Evolutionary conservation across 1,284 basidiomycete genomes (phyloP).

Genomic region (Xerocomus amazonicus): DNA sequence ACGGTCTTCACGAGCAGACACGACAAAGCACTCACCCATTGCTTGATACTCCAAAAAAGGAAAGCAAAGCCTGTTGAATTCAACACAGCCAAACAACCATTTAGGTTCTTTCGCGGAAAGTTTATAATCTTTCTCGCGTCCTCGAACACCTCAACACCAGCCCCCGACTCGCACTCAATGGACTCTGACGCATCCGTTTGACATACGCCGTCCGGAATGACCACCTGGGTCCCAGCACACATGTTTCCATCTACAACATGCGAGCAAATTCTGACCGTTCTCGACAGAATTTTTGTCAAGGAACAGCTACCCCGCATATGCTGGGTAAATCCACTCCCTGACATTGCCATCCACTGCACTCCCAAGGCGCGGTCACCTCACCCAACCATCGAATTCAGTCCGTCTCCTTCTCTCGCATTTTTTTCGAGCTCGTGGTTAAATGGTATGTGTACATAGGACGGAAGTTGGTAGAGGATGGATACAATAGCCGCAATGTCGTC

Average conservation of each 20-base stretch:
- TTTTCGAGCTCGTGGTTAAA: not conserved
- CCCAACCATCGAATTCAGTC: conserved; percentile 58
- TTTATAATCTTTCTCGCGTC: conserved; percentile 49
- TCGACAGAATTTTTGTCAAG: conserved; percentile 65
- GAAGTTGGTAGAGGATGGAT: conserved; percentile 48
- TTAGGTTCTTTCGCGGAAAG: conserved; percentile 38
- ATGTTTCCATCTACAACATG: not conserved
- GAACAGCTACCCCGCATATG: conserved; percentile 71
- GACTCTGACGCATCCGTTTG: conserved; percentile 51
- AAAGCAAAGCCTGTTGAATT: conserved; percentile 11
- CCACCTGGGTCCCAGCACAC: conserved; percentile 64
- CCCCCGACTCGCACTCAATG: conserved; percentile 53
- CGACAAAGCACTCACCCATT: too few relatives aligned
- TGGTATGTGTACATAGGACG: too few relatives aligned
- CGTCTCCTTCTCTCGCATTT: conserved; percentile 26
- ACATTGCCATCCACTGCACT: conserved; percentile 53
- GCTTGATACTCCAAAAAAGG: conserved; percentile 1
- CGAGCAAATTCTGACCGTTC: not conserved
- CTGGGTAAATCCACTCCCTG: conserved; percentile 62
- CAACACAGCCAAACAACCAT: conserved; percentile 27
- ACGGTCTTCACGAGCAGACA: too few relatives aligned
- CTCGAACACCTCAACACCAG: conserved; percentile 48
- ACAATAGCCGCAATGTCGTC: conserved; percentile 66
- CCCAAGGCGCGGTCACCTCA: conserved; percentile 57
- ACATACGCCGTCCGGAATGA: conserved; percentile 61